Conservation (phyloP, 2,329 filamentous ascomycete genomes). For the Lachnellula hyalina region DNA sequence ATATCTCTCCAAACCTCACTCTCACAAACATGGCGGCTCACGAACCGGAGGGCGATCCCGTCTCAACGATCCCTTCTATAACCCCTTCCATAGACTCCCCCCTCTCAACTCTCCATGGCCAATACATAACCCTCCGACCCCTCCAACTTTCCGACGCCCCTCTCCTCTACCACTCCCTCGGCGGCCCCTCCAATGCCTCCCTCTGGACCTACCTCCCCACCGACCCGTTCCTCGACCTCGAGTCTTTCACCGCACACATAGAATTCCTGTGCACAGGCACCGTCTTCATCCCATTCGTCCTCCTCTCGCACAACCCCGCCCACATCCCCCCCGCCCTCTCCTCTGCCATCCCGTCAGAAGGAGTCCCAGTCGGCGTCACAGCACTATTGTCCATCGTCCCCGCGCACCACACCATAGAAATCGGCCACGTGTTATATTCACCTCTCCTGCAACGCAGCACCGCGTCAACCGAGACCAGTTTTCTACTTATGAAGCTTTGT, state of each 20-base stretch:
- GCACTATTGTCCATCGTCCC: slow-evolving; percentile 43
- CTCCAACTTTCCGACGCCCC: slow-evolving; percentile 14
- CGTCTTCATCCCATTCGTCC: slow-evolving; percentile 40
- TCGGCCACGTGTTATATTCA: slow-evolving; percentile 51
- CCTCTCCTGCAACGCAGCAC: slow-evolving; percentile 46
- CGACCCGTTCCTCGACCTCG: slow-evolving; percentile 32
- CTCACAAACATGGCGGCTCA: background rate
- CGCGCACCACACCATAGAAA: slow-evolving; percentile 47
- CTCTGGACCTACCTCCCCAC: slow-evolving; percentile 40
- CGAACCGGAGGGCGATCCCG: slow-evolving; percentile 2
- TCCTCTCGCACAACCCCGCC: slow-evolving; percentile 21
- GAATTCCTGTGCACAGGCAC: slow-evolving; percentile 21
- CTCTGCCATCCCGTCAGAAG: slow-evolving; percentile 8
- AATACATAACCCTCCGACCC: slow-evolving; percentile 18
- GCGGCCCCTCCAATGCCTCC: slow-evolving; percentile 13
- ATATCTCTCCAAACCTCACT: background rate
- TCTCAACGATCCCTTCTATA: slow-evolving; percentile 9
- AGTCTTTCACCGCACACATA: slow-evolving; percentile 29
- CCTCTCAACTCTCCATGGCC: slow-evolving; percentile 6
- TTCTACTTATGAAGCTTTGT: slow-evolving; percentile 47
- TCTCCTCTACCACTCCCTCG: slow-evolving; percentile 18
- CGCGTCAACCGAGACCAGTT: slow-evolving; percentile 53
- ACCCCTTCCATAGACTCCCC: slow-evolving; percentile 3
- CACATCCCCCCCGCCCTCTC: background rate
- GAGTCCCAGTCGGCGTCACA: slow-evolving; percentile 38